phyloP scores from a whole-genome alignment of 257 asterid genomes.

The Solanum corneliomulleri region DNA sequence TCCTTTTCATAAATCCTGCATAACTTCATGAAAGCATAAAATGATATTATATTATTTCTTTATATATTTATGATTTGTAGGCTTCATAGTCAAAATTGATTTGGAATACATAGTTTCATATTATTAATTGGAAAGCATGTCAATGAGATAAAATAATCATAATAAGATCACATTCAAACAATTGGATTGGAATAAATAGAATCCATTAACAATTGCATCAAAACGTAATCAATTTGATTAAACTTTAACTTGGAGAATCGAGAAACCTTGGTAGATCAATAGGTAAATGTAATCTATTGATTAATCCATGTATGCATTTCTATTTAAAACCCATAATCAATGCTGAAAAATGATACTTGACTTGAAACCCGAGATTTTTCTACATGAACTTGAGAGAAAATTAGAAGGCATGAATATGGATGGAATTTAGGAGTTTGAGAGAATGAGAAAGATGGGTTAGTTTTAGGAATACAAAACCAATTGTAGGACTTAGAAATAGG shows the following conservation, averaged over 20 bases:
- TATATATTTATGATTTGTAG: neutral
- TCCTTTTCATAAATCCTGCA: neutral
- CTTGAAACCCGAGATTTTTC: neutral
- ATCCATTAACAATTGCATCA: neutral
- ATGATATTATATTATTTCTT: too few relatives aligned
- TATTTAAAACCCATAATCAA: neutral
- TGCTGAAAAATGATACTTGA: neutral
- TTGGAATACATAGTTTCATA: neutral
- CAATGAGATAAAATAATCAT: neutral
- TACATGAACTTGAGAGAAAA: neutral
- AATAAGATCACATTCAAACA: neutral
- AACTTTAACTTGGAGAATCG: neutral
- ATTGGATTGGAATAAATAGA: neutral
- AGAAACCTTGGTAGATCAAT: neutral
- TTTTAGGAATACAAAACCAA: neutral
- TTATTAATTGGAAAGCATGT: neutral
- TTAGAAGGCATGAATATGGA: neutral
- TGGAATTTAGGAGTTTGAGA: neutral
- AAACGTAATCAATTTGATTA: neutral
- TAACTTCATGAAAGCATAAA: neutral
- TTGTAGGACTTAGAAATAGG: neutral
- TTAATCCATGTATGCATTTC: neutral
- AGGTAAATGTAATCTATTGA: neutral
- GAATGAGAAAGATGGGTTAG: neutral
- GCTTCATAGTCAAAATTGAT: neutral